These are phyloP conservation scores for Tuctoria greenei DNA, from an alignment of 176 grass and related monocot genomes.

Conservation along the genomic window DNA sequence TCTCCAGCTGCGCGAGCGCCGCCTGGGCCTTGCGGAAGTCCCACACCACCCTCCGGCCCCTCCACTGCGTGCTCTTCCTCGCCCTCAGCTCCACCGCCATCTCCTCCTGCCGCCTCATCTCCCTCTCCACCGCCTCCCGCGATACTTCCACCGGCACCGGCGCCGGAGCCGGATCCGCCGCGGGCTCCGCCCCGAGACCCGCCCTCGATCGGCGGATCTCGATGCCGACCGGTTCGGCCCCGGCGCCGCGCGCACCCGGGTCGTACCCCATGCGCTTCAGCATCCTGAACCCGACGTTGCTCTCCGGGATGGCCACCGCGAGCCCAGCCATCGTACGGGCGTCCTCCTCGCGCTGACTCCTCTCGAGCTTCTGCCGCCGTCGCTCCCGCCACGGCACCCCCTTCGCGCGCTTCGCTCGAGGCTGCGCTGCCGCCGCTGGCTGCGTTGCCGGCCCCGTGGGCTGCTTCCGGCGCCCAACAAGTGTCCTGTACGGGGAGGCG, in stretches of 20 bases:
- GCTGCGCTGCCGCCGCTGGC: background rate
- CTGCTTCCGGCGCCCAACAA: slow-evolving; percentile 38
- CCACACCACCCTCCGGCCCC: slow-evolving; percentile 50
- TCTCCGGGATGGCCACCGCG: slow-evolving; percentile 67
- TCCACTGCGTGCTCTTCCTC: slow-evolving; percentile 71
- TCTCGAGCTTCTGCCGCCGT: slow-evolving; percentile 48
- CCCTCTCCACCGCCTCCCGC: slow-evolving; percentile 42
- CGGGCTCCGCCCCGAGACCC: slow-evolving; percentile 55
- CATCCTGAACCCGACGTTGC: slow-evolving; percentile 90
- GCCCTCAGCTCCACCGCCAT: slow-evolving; percentile 68
- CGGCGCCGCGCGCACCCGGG: slow-evolving; percentile 30
- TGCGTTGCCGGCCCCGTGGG: background rate
- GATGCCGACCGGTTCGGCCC: slow-evolving; percentile 65
- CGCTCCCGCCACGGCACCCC: slow-evolving; percentile 64
- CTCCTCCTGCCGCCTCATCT: too few relatives aligned
- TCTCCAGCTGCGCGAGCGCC: slow-evolving; percentile 76
- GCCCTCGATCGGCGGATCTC: slow-evolving; percentile 73
- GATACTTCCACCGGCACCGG: slow-evolving; percentile 29
- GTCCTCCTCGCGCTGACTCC: slow-evolving; percentile 78
- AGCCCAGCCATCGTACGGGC: slow-evolving; percentile 57
- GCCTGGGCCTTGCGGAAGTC: slow-evolving; percentile 70
- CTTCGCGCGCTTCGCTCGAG: slow-evolving; percentile 47
- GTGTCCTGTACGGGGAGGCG: slow-evolving; percentile 15
- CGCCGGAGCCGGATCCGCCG: background rate
- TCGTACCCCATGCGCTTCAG: slow-evolving; percentile 81